phyloP scores from a whole-genome alignment of 495 filamentous ascomycete genomes.

The Podospora bellae-mahoneyi region DNA sequence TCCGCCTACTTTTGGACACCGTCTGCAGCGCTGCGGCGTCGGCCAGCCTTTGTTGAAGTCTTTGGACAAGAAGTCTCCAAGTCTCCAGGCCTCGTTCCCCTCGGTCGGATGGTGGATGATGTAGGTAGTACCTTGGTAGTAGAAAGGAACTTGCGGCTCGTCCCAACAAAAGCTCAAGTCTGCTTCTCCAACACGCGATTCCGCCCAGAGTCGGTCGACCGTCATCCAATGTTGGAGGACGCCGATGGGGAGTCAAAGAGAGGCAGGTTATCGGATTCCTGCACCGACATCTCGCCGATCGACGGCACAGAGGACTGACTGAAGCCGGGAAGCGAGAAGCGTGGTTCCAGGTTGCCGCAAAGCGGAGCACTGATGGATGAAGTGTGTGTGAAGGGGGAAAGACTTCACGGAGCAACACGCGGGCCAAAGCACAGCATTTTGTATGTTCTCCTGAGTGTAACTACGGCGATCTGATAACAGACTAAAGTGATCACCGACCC shows the following conservation, averaged over 20 bases:
- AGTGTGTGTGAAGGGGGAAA: not conserved
- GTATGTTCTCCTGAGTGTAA: not conserved
- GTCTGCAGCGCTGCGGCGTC: constrained; percentile 22
- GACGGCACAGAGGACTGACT: not conserved
- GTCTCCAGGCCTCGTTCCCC: not conserved
- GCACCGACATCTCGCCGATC: constrained; percentile 7
- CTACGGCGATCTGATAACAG: no score
- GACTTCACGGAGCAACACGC: not conserved
- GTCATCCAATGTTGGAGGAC: not conserved
- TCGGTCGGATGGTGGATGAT: no score
- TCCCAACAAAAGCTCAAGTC: not conserved
- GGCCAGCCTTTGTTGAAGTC: constrained; percentile 8
- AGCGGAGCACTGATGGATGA: constrained; percentile 5
- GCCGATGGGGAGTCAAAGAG: not conserved
- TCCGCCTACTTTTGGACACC: not conserved
- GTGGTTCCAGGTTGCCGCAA: not conserved
- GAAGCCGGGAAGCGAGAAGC: constrained; percentile 3
- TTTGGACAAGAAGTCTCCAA: not conserved
- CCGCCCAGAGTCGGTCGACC: not conserved
- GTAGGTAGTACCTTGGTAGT: no score
- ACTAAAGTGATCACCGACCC: no score
- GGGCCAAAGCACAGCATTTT: constrained; percentile 1
- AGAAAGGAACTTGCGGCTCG: no score
- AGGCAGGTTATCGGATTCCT: not conserved
- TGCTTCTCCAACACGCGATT: not conserved